Conservation (phyloP, 2,329 filamentous ascomycete genomes). For the Clonostachys sp. region DNA sequence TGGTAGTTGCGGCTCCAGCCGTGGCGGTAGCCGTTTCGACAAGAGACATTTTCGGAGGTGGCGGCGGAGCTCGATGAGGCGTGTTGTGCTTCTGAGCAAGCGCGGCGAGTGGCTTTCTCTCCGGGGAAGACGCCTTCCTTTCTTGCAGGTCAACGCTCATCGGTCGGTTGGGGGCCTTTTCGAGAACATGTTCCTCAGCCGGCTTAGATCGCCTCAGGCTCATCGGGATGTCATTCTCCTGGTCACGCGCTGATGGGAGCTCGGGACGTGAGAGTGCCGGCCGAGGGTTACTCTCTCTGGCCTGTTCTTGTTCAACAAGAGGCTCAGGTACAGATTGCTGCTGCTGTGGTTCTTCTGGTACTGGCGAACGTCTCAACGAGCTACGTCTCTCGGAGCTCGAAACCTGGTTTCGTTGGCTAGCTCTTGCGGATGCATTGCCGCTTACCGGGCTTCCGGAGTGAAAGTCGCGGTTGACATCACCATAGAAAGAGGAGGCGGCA, state of each 20-base stretch:
- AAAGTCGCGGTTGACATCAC: conserved; percentile 37
- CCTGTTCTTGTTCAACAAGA: conserved; percentile 5
- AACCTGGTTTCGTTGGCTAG: conserved; percentile 31
- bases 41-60: conserved; percentile 94
- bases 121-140: conserved; percentile 40
- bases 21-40: conserved; percentile 85
- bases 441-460: conserved; percentile 57
- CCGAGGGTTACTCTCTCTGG: not conserved
- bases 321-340: not conserved
- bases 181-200: conserved; percentile 45
- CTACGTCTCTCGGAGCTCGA: conserved; percentile 28
- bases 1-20: conserved; percentile 73
- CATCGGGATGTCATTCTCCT: conserved; percentile 78
- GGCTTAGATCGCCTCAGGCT: conserved; percentile 62
- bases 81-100: conserved; percentile 52
- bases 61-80: conserved; percentile 73
- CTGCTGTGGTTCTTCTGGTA: conserved; percentile 5
- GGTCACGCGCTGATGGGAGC: conserved; percentile 64
- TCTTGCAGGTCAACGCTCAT: conserved; percentile 36
- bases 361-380: conserved; percentile 19
- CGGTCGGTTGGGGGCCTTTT: conserved; percentile 50
- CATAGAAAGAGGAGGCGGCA: conserved; percentile 35
- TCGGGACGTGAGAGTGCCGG: conserved; percentile 24
- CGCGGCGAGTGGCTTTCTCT: conserved; percentile 48
- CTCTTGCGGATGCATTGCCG: conserved; percentile 35